These are phyloP conservation scores for Helenozyma rhizophorensis DNA, from an alignment of 805 yeast genomes.

Conservation along the genomic window DNA sequence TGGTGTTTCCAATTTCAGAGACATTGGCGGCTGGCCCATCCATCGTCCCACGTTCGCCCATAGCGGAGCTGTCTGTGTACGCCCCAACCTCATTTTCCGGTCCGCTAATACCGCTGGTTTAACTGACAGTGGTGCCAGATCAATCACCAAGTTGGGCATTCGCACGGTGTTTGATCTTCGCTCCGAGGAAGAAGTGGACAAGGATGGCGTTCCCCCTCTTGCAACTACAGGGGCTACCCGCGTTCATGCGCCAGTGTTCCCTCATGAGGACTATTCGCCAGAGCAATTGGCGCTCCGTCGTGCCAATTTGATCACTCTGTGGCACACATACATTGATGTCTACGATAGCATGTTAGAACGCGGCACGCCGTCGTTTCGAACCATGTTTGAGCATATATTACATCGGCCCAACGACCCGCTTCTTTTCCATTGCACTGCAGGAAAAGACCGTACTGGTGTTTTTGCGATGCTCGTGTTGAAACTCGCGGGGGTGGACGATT, in stretches of 20 bases:
- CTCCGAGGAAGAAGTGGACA: slow-evolving; percentile 50
- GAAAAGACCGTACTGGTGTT: slow-evolving; percentile 83
- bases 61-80: slow-evolving; percentile 33
- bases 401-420: slow-evolving; percentile 45
- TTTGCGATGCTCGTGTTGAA: slow-evolving; percentile 63
- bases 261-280: slow-evolving; percentile 56
- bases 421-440: slow-evolving; percentile 77
- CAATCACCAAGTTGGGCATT: slow-evolving; percentile 43
- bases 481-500: slow-evolving; percentile 60
- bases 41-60: slow-evolving; percentile 22
- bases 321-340: slow-evolving; percentile 59
- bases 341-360: slow-evolving; percentile 53
- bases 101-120: slow-evolving; percentile 57
- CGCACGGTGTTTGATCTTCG: slow-evolving; percentile 64
- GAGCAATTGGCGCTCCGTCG: slow-evolving; percentile 55
- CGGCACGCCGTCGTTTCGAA: slow-evolving; percentile 46
- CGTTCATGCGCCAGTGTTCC: slow-evolving; percentile 56
- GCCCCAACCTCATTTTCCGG: slow-evolving; percentile 53
- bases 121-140: slow-evolving; percentile 45
- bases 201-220: slow-evolving; percentile 38
- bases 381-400: slow-evolving; percentile 51
- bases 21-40: slow-evolving; percentile 71
- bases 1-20: slow-evolving; percentile 72
- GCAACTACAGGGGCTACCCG: slow-evolving; percentile 42
- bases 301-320: slow-evolving; percentile 50